Conservation (phyloP, 1,284 basidiomycete species). For the Bjerkandera adusta region DNA sequence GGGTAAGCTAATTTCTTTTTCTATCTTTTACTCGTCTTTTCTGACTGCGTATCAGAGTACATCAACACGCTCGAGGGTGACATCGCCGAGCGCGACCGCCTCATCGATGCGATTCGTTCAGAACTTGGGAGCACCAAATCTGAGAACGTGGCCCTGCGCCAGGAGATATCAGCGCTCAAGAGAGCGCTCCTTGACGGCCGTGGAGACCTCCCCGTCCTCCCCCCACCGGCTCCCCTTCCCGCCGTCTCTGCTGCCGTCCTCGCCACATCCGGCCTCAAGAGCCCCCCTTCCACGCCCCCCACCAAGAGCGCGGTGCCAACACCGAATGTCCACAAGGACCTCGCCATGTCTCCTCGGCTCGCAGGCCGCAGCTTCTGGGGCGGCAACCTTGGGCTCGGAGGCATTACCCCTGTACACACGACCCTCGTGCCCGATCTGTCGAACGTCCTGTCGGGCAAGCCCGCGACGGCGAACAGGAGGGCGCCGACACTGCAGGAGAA, state of each 20-base stretch:
- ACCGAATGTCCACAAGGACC: conserved; percentile 83
- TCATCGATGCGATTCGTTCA: conserved; percentile 85
- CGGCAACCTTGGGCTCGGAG: conserved; percentile 50
- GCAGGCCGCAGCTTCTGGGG: conserved; percentile 70
- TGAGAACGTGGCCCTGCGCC: conserved; percentile 84
- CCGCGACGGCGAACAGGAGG: conserved; percentile 22
- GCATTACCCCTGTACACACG: conserved; percentile 84
- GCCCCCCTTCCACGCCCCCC: conserved; percentile 26
- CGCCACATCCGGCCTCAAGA: conserved; percentile 20
- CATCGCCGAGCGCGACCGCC: conserved; percentile 87
- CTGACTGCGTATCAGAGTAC: conserved; percentile 62
- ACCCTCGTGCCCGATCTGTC: conserved; percentile 67
- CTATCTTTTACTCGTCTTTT: conserved; percentile 14
- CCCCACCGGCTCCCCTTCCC: conserved; percentile 45
- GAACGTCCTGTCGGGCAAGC: conserved; percentile 34
- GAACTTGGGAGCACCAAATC: conserved; percentile 79
- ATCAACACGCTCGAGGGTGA: conserved; percentile 92
- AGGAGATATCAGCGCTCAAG: conserved; percentile 85
- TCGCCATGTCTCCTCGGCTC: conserved; percentile 61
- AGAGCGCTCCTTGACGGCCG: conserved; percentile 69
- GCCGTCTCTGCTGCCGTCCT: conserved; percentile 26
- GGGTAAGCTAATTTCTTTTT: conserved; percentile 44
- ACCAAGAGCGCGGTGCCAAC: conserved; percentile 45
- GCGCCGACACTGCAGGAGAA: conserved; percentile 63
- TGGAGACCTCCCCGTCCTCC: conserved; percentile 37